Percentiles rank a stretch among this genome's conserved stretches.
These are phyloP conservation scores for Fusarium sp. DNA, from an alignment of 2,329 filamentous ascomycete genomes.

Conservation along the genomic window DNA sequence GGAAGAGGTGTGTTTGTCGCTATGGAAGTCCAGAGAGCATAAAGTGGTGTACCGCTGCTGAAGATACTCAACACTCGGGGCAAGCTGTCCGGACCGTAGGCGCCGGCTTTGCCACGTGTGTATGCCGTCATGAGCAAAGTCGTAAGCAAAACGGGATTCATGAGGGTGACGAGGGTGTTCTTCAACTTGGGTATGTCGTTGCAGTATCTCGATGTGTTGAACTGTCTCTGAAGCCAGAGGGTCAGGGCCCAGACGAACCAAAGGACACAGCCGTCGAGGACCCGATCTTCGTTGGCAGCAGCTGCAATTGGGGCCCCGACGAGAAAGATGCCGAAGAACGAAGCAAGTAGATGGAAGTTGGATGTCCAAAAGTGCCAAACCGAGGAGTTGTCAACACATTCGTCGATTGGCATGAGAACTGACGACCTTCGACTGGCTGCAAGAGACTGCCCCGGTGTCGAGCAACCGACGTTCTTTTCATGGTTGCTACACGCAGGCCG, in stretches of 20 bases:
- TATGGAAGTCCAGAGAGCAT: slow-evolving; percentile 47
- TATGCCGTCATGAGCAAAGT: slow-evolving; percentile 57
- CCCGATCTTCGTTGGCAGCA: slow-evolving; percentile 45
- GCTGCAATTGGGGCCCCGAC: slow-evolving; percentile 55
- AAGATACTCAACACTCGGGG: slow-evolving; percentile 43
- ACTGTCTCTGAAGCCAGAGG: slow-evolving; percentile 49
- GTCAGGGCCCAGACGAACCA: slow-evolving; percentile 59
- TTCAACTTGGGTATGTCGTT: slow-evolving; percentile 31
- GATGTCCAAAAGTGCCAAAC: slow-evolving; percentile 31
- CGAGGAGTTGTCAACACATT: neutral
- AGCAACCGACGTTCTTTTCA: slow-evolving; percentile 10
- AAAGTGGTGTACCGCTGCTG: slow-evolving; percentile 48
- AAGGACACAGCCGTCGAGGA: slow-evolving; percentile 57
- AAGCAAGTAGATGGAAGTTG: slow-evolving; percentile 43
- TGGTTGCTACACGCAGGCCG: neutral
- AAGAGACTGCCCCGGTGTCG: neutral
- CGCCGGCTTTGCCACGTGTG: slow-evolving; percentile 50
- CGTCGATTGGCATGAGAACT: neutral
- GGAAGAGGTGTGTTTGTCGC: slow-evolving; percentile 19
- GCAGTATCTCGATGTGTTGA: slow-evolving; percentile 42
- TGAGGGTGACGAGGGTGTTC: slow-evolving; percentile 50
- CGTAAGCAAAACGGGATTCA: slow-evolving; percentile 59
- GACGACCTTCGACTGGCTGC: slow-evolving; percentile 17
- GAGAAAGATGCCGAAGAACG: slow-evolving; percentile 46
- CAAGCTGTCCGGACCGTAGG: slow-evolving; percentile 44